phyloP scores from a whole-genome alignment of 768 basidiomycete genomes.

The Tylopilus vinaceipallidus region DNA sequence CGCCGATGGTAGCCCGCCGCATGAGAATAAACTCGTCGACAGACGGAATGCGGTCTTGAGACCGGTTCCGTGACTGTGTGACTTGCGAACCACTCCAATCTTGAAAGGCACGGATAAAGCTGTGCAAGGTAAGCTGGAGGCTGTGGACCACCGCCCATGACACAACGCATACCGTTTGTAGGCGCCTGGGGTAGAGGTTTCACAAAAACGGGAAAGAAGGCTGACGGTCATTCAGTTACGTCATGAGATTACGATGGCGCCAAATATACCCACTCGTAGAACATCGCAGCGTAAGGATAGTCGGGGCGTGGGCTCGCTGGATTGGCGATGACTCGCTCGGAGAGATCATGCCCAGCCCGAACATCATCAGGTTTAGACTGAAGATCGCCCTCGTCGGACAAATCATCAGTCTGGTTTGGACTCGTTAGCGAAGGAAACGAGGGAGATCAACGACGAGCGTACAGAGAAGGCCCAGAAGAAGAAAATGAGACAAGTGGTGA shows the following conservation, averaged over 20 bases:
- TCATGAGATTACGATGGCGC: slow-evolving; percentile 4
- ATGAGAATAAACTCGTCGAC: slow-evolving; percentile 39
- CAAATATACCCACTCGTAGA: slow-evolving; percentile 34
- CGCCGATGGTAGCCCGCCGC: slow-evolving; percentile 37
- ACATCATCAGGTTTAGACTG: slow-evolving; percentile 36
- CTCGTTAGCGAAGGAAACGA: slow-evolving; percentile 1
- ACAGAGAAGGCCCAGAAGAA: slow-evolving; percentile 41
- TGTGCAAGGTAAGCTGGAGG: slow-evolving; percentile 10
- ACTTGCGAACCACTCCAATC: slow-evolving; percentile 37
- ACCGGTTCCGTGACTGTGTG: slow-evolving; percentile 34
- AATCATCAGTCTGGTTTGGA: slow-evolving; percentile 32
- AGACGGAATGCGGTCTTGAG: slow-evolving; percentile 36
- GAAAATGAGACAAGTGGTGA: slow-evolving; percentile 37
- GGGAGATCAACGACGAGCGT: neutral
- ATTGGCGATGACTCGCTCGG: slow-evolving; percentile 27
- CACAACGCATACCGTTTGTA: slow-evolving; percentile 29
- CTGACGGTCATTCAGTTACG: slow-evolving; percentile 19
- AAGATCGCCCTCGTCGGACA: slow-evolving; percentile 37
- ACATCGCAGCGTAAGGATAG: slow-evolving; percentile 38
- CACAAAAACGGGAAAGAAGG: slow-evolving; percentile 34
- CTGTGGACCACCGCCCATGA: neutral
- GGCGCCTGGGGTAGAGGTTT: slow-evolving; percentile 37
- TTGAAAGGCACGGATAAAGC: slow-evolving; percentile 36
- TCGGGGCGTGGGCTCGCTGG: slow-evolving; percentile 30
- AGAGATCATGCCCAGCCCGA: slow-evolving; percentile 33